Conservation (phyloP, 306 rosid species). For the Corylus americana region DNA sequence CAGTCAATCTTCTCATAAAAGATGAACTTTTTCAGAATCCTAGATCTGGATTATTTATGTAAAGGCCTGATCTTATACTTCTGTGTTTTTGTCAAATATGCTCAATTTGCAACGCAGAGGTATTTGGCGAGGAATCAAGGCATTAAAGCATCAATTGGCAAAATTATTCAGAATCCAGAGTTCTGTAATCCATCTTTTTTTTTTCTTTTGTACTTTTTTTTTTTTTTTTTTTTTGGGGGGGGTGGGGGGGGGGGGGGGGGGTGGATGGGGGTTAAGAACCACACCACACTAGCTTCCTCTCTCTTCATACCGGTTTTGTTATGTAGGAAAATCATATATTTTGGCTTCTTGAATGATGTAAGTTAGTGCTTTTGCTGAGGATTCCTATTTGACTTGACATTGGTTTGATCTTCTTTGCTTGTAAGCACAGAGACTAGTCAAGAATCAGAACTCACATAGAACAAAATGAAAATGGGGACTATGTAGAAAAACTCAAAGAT, state of each 20-base stretch:
- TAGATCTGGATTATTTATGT: neutral
- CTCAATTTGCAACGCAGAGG: constrained; percentile 90
- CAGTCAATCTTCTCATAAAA: constrained; percentile 13
- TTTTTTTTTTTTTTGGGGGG: no score
- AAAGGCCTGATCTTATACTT: neutral
- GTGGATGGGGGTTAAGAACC: neutral
- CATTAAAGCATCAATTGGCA: constrained; percentile 32
- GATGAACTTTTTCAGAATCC: constrained; percentile 3
- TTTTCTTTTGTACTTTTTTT: neutral
- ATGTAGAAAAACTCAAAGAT: no score
- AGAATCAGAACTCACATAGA: no score
- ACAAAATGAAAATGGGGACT: no score
- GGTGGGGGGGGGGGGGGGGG: no score
- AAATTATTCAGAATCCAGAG: constrained; percentile 4
- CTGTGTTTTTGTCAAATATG: constrained; percentile 56
- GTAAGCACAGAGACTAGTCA: neutral
- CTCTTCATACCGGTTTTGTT: neutral
- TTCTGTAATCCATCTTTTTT: constrained; percentile 17
- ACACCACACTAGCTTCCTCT: neutral
- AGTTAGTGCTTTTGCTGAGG: neutral
- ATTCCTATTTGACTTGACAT: neutral
- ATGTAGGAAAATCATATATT: constrained; percentile 1
- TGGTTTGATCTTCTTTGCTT: neutral
- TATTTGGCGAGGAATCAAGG: constrained; percentile 65
- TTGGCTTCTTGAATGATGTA: neutral